These are phyloP conservation scores for Trypanosoma cruzi DNA, from an alignment of 208 protist species.

Conservation along the genomic window DNA sequence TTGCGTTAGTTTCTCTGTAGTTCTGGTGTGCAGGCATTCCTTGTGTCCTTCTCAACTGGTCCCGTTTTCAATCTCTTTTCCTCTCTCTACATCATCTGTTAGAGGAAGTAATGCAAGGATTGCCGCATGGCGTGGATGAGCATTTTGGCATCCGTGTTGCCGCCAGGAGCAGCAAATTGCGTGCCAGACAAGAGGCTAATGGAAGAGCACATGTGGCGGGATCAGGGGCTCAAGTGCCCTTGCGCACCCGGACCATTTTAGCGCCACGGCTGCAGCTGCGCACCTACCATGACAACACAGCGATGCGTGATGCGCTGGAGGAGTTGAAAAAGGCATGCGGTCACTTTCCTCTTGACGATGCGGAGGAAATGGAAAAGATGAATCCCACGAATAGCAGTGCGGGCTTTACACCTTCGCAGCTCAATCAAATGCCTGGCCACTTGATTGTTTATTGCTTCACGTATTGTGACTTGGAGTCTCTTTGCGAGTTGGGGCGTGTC, in stretches of 20 bases:
- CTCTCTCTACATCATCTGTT: no score
- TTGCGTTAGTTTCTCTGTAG: no score
- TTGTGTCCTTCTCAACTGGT: no score
- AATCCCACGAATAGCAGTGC: background rate
- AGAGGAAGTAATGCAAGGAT: background rate
- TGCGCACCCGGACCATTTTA: constrained; percentile 20
- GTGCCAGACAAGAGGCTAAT: background rate
- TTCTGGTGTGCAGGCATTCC: no score
- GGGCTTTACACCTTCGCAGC: background rate
- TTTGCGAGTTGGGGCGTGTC: constrained; percentile 25
- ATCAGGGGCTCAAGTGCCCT: constrained; percentile 14
- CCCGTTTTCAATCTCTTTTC: no score
- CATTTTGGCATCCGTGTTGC: constrained; percentile 13
- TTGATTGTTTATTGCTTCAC: constrained; percentile 34
- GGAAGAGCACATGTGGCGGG: constrained; percentile 11
- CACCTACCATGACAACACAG: constrained; percentile 28
- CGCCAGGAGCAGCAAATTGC: background rate
- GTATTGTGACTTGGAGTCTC: constrained; percentile 32
- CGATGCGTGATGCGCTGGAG: constrained; percentile 24
- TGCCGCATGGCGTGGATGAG: background rate
- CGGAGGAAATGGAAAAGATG: constrained; percentile 33
- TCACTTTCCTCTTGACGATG: constrained; percentile 29
- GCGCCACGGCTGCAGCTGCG: constrained; percentile 22
- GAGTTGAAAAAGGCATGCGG: constrained; percentile 32
- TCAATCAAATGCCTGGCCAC: constrained; percentile 28